Percentiles rank a stretch among this genome's conserved stretches.
Evolutionary conservation across 176 grass and related monocot genomes (phyloP).

Genomic region (Secale cereale): DNA sequence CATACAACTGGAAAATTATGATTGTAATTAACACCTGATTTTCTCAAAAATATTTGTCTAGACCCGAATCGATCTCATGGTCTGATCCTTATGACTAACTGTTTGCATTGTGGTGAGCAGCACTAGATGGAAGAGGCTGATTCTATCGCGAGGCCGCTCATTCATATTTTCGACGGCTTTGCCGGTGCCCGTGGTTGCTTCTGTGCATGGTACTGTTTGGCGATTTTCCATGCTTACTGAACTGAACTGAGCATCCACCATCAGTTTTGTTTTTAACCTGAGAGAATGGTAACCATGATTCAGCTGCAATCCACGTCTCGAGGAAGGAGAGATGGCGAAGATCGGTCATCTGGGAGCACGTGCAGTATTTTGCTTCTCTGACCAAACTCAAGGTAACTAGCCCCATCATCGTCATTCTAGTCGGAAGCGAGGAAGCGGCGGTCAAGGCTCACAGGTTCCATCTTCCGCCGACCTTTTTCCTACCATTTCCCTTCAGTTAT

Average conservation of each 20-base stretch:
- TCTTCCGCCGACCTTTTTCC: neutral
- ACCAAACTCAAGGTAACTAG: slow-evolving; percentile 60
- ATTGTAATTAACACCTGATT: neutral
- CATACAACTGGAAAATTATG: neutral
- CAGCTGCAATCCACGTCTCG: slow-evolving; percentile 69
- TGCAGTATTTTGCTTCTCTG: slow-evolving; percentile 70
- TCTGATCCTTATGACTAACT: neutral
- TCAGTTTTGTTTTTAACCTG: neutral
- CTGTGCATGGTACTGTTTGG: slow-evolving; percentile 57
- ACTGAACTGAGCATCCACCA: neutral
- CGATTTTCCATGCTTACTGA: neutral
- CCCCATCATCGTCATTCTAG: slow-evolving; percentile 88
- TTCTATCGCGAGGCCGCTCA: slow-evolving; percentile 80
- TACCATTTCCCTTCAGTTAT: too few relatives aligned
- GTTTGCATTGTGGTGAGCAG: slow-evolving; percentile 43
- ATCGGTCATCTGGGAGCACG: slow-evolving; percentile 64
- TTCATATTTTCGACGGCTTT: slow-evolving; percentile 95
- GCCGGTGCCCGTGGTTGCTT: slow-evolving; percentile 75
- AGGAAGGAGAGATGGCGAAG: slow-evolving; percentile 73
- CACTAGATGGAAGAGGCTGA: slow-evolving; percentile 77
- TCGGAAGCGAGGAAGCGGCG: slow-evolving; percentile 74
- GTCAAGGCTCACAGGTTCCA: slow-evolving; percentile 80
- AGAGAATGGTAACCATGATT: slow-evolving; percentile 10
- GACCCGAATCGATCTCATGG: neutral
- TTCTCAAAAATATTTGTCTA: neutral